Base-by-base conservation (phyloP, 768 basidiomycete genomes). In the Rickenella mellea region DNA sequence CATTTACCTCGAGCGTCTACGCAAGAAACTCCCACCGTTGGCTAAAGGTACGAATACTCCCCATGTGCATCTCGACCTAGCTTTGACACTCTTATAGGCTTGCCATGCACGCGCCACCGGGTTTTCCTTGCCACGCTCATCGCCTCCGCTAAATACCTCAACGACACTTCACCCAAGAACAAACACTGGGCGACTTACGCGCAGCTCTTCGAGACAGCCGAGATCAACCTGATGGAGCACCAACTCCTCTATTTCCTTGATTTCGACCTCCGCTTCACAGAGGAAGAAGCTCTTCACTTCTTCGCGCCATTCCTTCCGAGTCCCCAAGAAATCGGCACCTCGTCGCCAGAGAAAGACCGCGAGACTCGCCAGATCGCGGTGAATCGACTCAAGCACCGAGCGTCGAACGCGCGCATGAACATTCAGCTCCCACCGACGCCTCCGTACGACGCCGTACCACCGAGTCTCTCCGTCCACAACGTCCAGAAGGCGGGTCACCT, bases 181-280 rank as follows among this genome's bases (percentile, higher is more conserved):
- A 73, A 74, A 59, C 87, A 96, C 68, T 99, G 94, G 94, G 76
- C 82, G 43, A 64, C 65, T 37, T 88, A 91, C 58, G 83, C 80
- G 14, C 66, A 68, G 31, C 65, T 86, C 49, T 93, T 89, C 66
- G 79, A 85, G 56, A 64, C 78, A 39, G 61, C 67, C 9, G 86
- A 89, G 66, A 80, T 97, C 61, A 96, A 93, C 62, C 71, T 93
- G 47, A 98, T 98, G 94, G 94, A 99, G 67, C 86, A 81, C 65
- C 91, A 99, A 64, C 76, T 99, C 22, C 78, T 99, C 41, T 83
- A 75, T 60, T 70, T 98, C 45, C 79, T 99, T 52, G 87, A 94
- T 65, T 93, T 86, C 59, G 83, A 97, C 60, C 78, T 99, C 43
- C 80, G 88, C 37, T 89, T 97, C 59, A 73, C 78, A 51, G 94